These are phyloP conservation scores for Hymenoscyphus linearis DNA, from an alignment of 2,329 filamentous ascomycete genomes.

Conservation along the genomic window DNA sequence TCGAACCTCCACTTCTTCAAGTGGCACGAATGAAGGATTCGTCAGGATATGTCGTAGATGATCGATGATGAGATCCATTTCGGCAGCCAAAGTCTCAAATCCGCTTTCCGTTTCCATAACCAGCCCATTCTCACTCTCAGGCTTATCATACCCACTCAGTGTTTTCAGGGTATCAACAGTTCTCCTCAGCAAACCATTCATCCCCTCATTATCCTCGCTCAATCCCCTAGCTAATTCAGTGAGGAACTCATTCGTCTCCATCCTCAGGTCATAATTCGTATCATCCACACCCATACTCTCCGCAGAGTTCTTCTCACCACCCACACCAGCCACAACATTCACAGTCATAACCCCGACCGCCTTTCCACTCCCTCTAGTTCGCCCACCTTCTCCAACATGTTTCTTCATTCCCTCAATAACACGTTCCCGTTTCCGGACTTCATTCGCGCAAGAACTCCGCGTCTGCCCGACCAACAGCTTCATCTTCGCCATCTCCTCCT, in stretches of 20 bases:
- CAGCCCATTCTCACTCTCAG: constrained; percentile 28
- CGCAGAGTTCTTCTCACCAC: constrained; percentile 32
- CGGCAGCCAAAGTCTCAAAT: constrained; percentile 62
- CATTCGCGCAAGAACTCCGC: constrained; percentile 79
- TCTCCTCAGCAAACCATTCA: constrained; percentile 66
- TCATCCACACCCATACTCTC: constrained; percentile 33
- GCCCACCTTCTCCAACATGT: constrained; percentile 68
- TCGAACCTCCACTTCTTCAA: constrained; percentile 89
- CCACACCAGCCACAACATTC: constrained; percentile 49
- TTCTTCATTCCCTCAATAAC: constrained; percentile 86
- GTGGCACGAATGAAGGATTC: constrained; percentile 91
- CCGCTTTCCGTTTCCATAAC: constrained; percentile 30
- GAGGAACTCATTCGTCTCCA: constrained; percentile 88
- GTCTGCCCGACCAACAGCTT: constrained; percentile 79
- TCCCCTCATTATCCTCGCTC: constrained; percentile 85
- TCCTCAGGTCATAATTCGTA: constrained; percentile 64
- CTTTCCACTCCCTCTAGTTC: constrained; percentile 52
- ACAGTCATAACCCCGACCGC: constrained; percentile 53
- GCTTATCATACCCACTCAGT: constrained; percentile 53
- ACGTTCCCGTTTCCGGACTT: constrained; percentile 83
- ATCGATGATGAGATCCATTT: constrained; percentile 72
- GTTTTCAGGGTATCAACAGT: constrained; percentile 68
- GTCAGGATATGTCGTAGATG: constrained; percentile 81
- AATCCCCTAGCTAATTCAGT: constrained; percentile 76
- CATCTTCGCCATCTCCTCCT: constrained; percentile 76